Evolutionary conservation across 768 basidiomycete species (phyloP).

Genomic region (Pleurotus ostreatus): DNA sequence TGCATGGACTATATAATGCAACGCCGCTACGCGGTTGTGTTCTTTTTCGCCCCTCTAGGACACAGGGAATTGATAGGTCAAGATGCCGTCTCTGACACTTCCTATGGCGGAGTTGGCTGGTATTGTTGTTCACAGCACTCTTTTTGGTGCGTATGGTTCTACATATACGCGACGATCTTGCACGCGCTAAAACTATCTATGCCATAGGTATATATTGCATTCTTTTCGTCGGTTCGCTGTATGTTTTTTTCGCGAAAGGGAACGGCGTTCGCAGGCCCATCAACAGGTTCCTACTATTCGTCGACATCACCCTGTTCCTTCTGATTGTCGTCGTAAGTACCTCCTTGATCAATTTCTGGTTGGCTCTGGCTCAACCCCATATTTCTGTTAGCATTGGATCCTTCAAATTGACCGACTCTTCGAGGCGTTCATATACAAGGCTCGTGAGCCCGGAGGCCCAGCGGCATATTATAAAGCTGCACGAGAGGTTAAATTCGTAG

Average conservation of each 20-base stretch:
- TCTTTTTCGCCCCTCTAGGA: too few species aligned
- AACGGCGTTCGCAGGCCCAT: not conserved
- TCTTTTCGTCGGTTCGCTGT: not conserved
- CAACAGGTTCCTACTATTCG: not conserved
- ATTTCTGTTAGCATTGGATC: not conserved
- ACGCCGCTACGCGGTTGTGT: too few species aligned
- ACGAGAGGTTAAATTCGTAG: not conserved
- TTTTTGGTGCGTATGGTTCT: not conserved
- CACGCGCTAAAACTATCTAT: not conserved
- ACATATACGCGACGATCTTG: not conserved
- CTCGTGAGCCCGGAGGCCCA: not conserved
- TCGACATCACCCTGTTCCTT: not conserved
- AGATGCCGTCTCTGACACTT: not conserved
- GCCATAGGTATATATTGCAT: not conserved
- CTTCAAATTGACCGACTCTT: not conserved
- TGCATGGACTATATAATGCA: too few species aligned
- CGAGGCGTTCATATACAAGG: not conserved
- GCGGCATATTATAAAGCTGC: not conserved
- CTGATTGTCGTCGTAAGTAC: not conserved
- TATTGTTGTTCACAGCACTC: not conserved
- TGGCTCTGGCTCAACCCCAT: not conserved
- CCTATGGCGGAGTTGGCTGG: not conserved
- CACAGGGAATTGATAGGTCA: too few species aligned
- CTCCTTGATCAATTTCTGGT: not conserved
- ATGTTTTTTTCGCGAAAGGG: not conserved